Evolutionary conservation across 768 basidiomycete genomes (phyloP), one percentile per base, ranked within the genome.

Genomic region (Boletus fagicola): DNA sequence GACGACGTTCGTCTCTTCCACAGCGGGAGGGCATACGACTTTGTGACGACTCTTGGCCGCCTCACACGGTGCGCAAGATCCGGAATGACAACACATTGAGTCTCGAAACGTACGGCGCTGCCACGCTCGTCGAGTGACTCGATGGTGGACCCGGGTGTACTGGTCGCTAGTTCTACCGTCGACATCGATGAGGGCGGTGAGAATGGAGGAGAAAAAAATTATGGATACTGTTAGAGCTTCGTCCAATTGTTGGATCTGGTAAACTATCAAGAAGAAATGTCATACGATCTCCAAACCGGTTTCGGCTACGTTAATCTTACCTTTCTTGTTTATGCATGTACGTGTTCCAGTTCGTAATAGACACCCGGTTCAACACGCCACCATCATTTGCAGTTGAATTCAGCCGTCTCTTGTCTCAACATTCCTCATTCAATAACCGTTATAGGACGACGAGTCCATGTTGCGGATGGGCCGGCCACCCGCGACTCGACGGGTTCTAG

Each of bases 81-180:
- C n/a, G 89, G 89, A 54, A 92, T 91, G 64, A 92, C 79, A 5
- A 88, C 75, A 57, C 90, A 91, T 64, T 86, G 80, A 52, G 77
- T 75, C 75, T 91, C 83, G 72, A 92, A 92, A 54, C 89, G 80
- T 5, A 91, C 90, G 24, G 65, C 66, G 56, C 72, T 66, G 0
- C 62, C 60, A 10, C 20, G 62, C 39, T 70, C 72, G 24, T 61
- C 64, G 51, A 61, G 28, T n/a, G 57, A 51, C 5, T 60, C 62
- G 26, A 57, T 2, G 38, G 54, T 24, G 28, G 53, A 35, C 18
- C 20, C 40, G n/a, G 45, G 22, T 10, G 45, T 36, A 11, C 20
- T 52, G 4, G 54, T 45, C 45, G 35, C 5, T 35, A 42, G 20
- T 33, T 57, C 51, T 28, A 38, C 9, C 35, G 31, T 59, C 50